phyloP scores from a whole-genome alignment of 768 basidiomycete species.

The Gautieria morchelliformis region DNA sequence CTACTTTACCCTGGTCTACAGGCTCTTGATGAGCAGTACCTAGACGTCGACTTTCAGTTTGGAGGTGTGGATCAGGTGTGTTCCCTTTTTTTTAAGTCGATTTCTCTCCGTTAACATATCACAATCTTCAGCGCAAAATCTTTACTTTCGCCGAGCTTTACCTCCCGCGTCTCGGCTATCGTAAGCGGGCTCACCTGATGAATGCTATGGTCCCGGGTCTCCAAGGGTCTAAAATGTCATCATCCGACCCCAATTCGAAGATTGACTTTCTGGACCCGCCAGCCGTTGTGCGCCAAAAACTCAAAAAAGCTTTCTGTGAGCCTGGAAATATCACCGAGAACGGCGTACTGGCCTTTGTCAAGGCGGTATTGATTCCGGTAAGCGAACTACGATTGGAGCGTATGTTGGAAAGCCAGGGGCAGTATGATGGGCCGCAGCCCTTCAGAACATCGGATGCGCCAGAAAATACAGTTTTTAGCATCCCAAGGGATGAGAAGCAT shows the following conservation, averaged over 20 bases:
- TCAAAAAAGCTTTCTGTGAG: slow-evolving; percentile 89
- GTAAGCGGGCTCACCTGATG: slow-evolving; percentile 95
- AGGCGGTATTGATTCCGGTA: slow-evolving; percentile 84
- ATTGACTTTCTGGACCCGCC: slow-evolving; percentile 94
- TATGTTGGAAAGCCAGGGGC: slow-evolving; percentile 26
- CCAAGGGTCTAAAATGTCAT: slow-evolving; percentile 95
- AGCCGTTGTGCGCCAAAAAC: slow-evolving; percentile 76
- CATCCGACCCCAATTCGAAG: slow-evolving; percentile 95
- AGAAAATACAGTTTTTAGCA: slow-evolving; percentile 70
- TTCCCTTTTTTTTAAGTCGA: background rate
- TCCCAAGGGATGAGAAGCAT: slow-evolving; percentile 68
- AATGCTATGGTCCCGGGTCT: slow-evolving; percentile 96
- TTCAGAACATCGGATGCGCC: slow-evolving; percentile 67
- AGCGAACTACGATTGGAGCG: slow-evolving; percentile 63
- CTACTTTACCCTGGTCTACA: slow-evolving; percentile 94
- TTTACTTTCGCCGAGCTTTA: slow-evolving; percentile 97
- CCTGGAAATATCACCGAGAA: slow-evolving; percentile 86
- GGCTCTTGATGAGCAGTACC: slow-evolving; percentile 95
- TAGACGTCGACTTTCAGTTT: slow-evolving; percentile 94
- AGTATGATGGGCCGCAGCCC: slow-evolving; percentile 34
- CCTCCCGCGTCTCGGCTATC: slow-evolving; percentile 87
- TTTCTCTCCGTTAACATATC: background rate
- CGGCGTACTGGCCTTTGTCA: slow-evolving; percentile 76
- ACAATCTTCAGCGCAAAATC: slow-evolving; percentile 70
- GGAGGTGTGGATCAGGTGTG: slow-evolving; percentile 93